phyloP scores from a whole-genome alignment of 306 rosid genomes.

The Cucurbita moschata region DNA sequence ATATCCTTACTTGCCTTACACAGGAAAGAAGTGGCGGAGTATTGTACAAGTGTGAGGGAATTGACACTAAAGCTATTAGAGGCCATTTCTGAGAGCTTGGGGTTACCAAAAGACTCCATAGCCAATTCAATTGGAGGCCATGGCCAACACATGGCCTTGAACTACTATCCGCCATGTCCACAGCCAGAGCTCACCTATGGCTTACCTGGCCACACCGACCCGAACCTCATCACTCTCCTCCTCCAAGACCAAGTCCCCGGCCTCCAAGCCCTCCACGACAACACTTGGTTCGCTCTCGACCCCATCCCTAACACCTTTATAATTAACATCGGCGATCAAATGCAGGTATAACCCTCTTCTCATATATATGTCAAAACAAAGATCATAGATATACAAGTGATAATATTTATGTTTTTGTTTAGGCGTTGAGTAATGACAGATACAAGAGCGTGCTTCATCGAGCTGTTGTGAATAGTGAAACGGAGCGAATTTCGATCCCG shows the following conservation, averaged over 20 bases:
- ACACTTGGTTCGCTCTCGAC: constrained; percentile 28
- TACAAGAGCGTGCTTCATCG: constrained; percentile 41
- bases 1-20: no score
- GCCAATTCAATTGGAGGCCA: constrained; percentile 23
- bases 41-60: constrained; percentile 23
- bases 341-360: constrained; percentile 23
- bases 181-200: constrained; percentile 45
- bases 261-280: constrained; percentile 30
- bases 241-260: constrained; percentile 45
- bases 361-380: no score
- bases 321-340: constrained; percentile 38
- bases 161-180: constrained; percentile 43
- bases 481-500: constrained; percentile 35
- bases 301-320: constrained; percentile 37
- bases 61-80: constrained; percentile 21
- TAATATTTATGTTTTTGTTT: no score
- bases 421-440: constrained; percentile 33
- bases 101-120: constrained; percentile 13
- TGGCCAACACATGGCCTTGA: constrained; percentile 43
- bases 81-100: constrained; percentile 40
- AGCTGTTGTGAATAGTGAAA: constrained; percentile 26
- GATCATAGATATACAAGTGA: no score
- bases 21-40: constrained; percentile 16
- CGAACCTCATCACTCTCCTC: constrained; percentile 31
- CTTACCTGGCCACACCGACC: constrained; percentile 36